Evolutionary conservation across 2,329 filamentous ascomycete species (phyloP).

Genomic region (Plenodomus lindquistii): DNA sequence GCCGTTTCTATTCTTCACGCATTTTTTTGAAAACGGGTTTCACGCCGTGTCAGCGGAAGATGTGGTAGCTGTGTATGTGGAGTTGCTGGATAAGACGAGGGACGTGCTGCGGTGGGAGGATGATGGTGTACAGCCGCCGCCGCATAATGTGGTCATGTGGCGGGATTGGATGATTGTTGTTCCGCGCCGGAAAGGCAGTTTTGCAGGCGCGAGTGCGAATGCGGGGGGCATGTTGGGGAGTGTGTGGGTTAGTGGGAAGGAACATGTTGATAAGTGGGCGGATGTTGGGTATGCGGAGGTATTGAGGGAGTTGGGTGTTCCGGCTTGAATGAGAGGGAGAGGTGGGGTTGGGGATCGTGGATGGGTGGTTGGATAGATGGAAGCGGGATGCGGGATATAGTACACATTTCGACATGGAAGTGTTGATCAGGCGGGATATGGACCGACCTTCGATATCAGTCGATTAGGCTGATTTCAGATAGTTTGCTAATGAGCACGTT

Average conservation of each 20-base stretch:
- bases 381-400: no score
- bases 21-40: constrained; percentile 31
- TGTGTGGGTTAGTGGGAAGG: constrained; percentile 43
- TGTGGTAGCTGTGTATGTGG: constrained; percentile 20
- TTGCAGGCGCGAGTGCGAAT: constrained; percentile 49
- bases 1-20: constrained; percentile 45
- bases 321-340: background rate
- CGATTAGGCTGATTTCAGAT: no score
- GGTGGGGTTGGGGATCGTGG: constrained; percentile 61
- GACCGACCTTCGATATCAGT: no score
- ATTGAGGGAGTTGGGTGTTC: constrained; percentile 44
- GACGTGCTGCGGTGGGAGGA: constrained; percentile 9
- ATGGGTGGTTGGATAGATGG: constrained; percentile 65
- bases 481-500: no score
- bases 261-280: constrained; percentile 46
- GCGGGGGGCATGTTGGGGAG: constrained; percentile 55
- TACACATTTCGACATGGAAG: no score
- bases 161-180: constrained; percentile 53
- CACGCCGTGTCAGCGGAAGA: constrained; percentile 3
- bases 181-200: constrained; percentile 45
- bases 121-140: constrained; percentile 39
- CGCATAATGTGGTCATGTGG: constrained; percentile 55
- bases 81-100: constrained; percentile 21
- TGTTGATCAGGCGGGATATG: no score
- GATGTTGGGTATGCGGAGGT: constrained; percentile 42